phyloP scores from a whole-genome alignment of 441 rosid species.

The Populus hybrid region DNA sequence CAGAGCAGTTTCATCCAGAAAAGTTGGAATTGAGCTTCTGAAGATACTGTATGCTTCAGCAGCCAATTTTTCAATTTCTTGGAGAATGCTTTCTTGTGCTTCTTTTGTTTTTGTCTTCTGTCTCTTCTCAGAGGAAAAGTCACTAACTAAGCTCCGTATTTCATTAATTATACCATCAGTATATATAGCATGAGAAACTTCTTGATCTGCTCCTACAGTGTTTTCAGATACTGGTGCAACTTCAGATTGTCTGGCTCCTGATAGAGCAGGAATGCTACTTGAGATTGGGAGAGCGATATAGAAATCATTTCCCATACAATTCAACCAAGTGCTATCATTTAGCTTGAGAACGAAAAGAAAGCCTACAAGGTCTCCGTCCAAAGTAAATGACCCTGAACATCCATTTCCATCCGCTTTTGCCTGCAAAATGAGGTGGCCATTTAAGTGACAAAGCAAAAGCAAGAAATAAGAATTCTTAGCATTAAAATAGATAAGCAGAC shows the following conservation, averaged over 20 bases:
- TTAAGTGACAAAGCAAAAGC: slow-evolving; percentile 20
- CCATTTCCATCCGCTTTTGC: slow-evolving; percentile 57
- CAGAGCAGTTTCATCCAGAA: slow-evolving; percentile 45
- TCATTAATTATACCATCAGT: slow-evolving; percentile 69
- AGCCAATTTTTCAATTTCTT: slow-evolving; percentile 94
- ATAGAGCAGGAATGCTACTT: slow-evolving; percentile 33
- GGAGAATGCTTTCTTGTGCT: slow-evolving; percentile 80
- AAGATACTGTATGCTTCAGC: slow-evolving; percentile 97
- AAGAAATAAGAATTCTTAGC: slow-evolving; percentile 10
- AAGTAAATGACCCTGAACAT: slow-evolving; percentile 55
- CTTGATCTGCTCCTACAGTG: slow-evolving; percentile 35
- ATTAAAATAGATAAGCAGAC: neutral
- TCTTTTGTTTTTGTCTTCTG: slow-evolving; percentile 59
- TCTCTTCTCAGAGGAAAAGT: slow-evolving; percentile 54
- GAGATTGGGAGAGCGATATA: slow-evolving; percentile 62
- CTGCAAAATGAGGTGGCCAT: slow-evolving; percentile 44
- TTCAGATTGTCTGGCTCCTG: slow-evolving; percentile 29
- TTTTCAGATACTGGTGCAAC: slow-evolving; percentile 28
- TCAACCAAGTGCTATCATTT: slow-evolving; percentile 67
- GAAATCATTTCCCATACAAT: slow-evolving; percentile 68
- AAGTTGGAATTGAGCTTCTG: slow-evolving; percentile 64
- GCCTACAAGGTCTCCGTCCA: slow-evolving; percentile 59
- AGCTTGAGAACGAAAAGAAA: slow-evolving; percentile 86
- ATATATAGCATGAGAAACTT: slow-evolving; percentile 38
- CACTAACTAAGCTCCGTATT: slow-evolving; percentile 73